Base-by-base conservation (phyloP, 352 stramenopile species). In the Phytophthora syringae region DNA sequence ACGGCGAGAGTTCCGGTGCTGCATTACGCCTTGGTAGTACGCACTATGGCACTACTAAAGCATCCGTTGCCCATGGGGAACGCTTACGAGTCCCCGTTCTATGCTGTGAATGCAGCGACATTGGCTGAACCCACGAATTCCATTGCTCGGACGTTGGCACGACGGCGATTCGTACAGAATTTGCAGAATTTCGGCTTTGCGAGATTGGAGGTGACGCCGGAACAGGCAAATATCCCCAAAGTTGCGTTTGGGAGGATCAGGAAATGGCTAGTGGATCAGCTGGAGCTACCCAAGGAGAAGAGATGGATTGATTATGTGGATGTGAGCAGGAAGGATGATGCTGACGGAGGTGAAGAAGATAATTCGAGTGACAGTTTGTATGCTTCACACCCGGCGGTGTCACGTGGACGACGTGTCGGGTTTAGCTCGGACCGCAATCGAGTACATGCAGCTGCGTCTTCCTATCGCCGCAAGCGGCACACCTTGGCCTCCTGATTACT, bases 231-330 rank as follows among this genome's bases (percentile, higher is more conserved):
- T n/a, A 68, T 93, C 6, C 82, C 85, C 0, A 52, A 72, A 6
- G 13, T 77, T 3, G 86, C 83, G 0, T 95, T 92, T 61, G 65
- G 67, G 3, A 57, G 55, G 2, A 82, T 94, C n/a, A 80, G 85
- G 25, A 68, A 55, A 22, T 95, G 87, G 85, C 66, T 95, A 18
- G 62, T 44, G 11, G 57, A 64, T 5, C 85, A 95, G 44, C 44
- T 92, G 15, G 50, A 70, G 18, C 40, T 91, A 11, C 77, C 85
- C 0, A 65, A 66, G 3, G 67, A 78, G 3, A 61, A 91, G 54
- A 76, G 84, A 5, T 95, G 87, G 86, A 53, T 75, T n/a, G 84
- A 92, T 40, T 74, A 69, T 63, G 83, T 93, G n/a, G 83, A 95
- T 57, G 72, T 62, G 10, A 74, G 51, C 39, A 52, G 53, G 16